Evolutionary conservation across 805 yeast genomes (phyloP).

Genomic region (Cyberlindnera mycetangii): DNA sequence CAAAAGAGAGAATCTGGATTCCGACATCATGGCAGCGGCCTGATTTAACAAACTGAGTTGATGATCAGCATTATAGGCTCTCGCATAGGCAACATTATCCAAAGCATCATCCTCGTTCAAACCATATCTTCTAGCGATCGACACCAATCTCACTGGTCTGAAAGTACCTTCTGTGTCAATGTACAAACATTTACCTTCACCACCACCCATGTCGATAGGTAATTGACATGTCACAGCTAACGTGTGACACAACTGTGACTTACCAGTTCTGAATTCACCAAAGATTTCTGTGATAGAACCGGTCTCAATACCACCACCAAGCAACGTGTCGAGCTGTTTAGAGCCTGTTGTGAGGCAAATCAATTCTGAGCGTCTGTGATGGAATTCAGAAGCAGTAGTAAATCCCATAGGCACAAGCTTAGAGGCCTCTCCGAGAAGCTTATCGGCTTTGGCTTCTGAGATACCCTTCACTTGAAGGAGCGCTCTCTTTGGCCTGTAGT

Average conservation of each 20-base stretch:
- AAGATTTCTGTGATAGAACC: conserved; percentile 95
- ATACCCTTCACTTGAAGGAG: conserved; percentile 83
- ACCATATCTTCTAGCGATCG: conserved; percentile 90
- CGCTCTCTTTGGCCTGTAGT: conserved; percentile 61
- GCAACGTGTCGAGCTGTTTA: conserved; percentile 82
- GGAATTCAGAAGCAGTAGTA: conserved; percentile 95
- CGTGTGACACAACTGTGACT: conserved; percentile 95
- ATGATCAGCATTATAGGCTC: conserved; percentile 97
- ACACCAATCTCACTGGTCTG: conserved; percentile 83
- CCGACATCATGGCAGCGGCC: conserved; percentile 96
- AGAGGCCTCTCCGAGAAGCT: conserved; percentile 76
- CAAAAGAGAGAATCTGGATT: conserved; percentile 81
- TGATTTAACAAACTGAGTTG: conserved; percentile 81
- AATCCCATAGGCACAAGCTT: conserved; percentile 92
- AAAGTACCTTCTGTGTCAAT: conserved; percentile 98
- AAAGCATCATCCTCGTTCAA: conserved; percentile 91
- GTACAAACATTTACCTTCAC: conserved; percentile 94
- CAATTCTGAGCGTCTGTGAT: conserved; percentile 82
- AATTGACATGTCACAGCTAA: conserved; percentile 95
- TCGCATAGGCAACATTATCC: conserved; percentile 95
- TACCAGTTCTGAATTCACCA: conserved; percentile 98
- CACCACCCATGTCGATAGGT: conserved; percentile 97
- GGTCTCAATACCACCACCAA: conserved; percentile 97
- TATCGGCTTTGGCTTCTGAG: conserved; percentile 93
- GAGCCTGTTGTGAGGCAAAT: conserved; percentile 96